These are phyloP conservation scores for Zancudomyces culisetae DNA, from an alignment of 371 early-diverging fungal genomes.

Conservation along the genomic window DNA sequence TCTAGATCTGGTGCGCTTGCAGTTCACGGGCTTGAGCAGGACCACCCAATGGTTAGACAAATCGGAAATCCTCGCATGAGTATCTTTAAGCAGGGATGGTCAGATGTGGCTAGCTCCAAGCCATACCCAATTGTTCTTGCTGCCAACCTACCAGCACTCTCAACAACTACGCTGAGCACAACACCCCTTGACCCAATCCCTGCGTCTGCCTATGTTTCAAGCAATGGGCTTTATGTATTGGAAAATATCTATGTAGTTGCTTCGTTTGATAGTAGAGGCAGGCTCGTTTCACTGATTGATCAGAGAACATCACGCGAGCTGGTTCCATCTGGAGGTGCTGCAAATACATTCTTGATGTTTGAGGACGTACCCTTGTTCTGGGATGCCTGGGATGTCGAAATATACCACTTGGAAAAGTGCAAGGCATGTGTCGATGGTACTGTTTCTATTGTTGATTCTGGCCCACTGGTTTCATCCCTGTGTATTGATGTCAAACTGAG, in stretches of 20 bases:
- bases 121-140: slow-evolving; percentile 6
- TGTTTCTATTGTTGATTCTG: slow-evolving; percentile 35
- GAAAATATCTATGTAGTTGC: slow-evolving; percentile 51
- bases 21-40: slow-evolving; percentile 23
- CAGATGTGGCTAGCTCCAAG: background rate
- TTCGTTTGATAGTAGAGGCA: slow-evolving; percentile 47
- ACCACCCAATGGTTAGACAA: slow-evolving; percentile 2
- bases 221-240: slow-evolving; percentile 29
- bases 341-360: slow-evolving; percentile 63
- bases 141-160: slow-evolving; percentile 7
- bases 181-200: slow-evolving; percentile 3
- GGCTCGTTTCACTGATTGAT: slow-evolving; percentile 42
- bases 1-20: slow-evolving; percentile 43
- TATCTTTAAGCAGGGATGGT: background rate
- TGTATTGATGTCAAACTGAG: slow-evolving; percentile 40
- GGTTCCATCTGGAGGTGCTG: slow-evolving; percentile 35
- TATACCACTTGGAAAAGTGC: slow-evolving; percentile 69
- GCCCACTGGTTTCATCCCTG: slow-evolving; percentile 63
- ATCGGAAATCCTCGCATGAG: background rate
- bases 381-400: slow-evolving; percentile 75
- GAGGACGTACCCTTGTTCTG: slow-evolving; percentile 77
- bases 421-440: slow-evolving; percentile 4
- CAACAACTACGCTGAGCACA: background rate
- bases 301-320: slow-evolving; percentile 40
- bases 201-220: slow-evolving; percentile 15